Percentiles rank a stretch among this genome's conserved stretches.
These are phyloP conservation scores for Cryptococcus sp. DNA, from an alignment of 1,284 basidiomycete species.

Conservation along the genomic window DNA sequence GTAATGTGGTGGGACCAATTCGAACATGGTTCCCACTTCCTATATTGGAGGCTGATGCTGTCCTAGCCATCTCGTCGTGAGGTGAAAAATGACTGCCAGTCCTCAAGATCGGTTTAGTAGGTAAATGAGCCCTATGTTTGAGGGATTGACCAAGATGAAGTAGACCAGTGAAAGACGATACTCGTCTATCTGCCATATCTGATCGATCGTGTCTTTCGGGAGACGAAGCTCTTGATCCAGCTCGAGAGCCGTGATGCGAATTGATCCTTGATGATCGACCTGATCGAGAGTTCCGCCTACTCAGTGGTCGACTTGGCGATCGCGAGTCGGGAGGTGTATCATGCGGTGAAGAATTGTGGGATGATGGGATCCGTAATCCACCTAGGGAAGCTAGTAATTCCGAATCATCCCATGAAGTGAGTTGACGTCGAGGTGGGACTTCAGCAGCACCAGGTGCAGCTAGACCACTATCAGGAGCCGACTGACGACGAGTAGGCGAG, in stretches of 20 bases:
- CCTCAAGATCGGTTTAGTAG: conserved; percentile 17
- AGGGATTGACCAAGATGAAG: conserved; percentile 16
- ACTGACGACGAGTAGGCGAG: conserved; percentile 25
- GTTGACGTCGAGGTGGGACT: conserved; percentile 49
- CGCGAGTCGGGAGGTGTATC: conserved; percentile 44
- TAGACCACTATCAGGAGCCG: conserved; percentile 8
- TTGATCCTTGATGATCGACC: conserved; percentile 42
- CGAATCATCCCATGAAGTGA: conserved; percentile 72
- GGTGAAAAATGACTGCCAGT: neutral
- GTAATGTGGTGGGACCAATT: neutral
- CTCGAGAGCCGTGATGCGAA: conserved; percentile 31
- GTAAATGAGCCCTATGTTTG: conserved; percentile 11
- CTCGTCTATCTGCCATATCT: neutral
- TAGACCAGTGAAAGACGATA: conserved; percentile 7
- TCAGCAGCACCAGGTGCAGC: conserved; percentile 19
- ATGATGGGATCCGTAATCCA: conserved; percentile 31
- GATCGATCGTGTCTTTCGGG: neutral
- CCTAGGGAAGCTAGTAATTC: conserved; percentile 69
- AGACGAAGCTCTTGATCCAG: neutral
- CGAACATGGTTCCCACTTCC: neutral
- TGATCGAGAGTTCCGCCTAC: conserved; percentile 35
- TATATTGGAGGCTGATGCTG: neutral
- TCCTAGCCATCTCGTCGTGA: neutral
- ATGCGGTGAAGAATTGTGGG: conserved; percentile 29
- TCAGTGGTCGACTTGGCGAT: conserved; percentile 33